Evolutionary conservation across 768 basidiomycete species (phyloP).

Genomic region (Hirschioporus abietinus): DNA sequence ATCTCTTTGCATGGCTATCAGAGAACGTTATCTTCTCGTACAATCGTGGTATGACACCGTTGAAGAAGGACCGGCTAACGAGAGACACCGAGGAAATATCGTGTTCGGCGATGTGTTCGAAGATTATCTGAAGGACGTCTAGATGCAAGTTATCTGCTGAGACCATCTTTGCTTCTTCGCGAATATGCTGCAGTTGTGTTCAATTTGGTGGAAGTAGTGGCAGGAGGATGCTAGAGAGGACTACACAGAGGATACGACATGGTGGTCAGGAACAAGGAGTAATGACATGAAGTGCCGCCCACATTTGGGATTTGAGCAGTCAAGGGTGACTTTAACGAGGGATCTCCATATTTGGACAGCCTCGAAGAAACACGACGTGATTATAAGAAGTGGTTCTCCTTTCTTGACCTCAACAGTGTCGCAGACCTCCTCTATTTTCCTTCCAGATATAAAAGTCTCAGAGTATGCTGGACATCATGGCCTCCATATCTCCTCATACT

Average conservation of each 20-base stretch:
- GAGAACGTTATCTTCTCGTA: slow-evolving; percentile 56
- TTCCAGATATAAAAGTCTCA: background rate
- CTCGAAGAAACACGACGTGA: background rate
- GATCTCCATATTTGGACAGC: background rate
- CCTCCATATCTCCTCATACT: too few species aligned
- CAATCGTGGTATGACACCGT: slow-evolving; percentile 56
- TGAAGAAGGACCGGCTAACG: slow-evolving; percentile 61
- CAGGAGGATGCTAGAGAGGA: too few species aligned
- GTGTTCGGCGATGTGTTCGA: slow-evolving; percentile 40
- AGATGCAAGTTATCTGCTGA: slow-evolving; percentile 63
- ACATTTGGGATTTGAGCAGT: too few species aligned
- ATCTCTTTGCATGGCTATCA: slow-evolving; percentile 51
- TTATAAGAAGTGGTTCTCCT: background rate
- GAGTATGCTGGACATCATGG: background rate
- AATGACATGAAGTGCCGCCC: too few species aligned
- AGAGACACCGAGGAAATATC: slow-evolving; percentile 59
- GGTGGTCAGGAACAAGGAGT: too few species aligned
- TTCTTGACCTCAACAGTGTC: background rate
- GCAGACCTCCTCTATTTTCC: background rate
- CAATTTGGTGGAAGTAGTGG: too few species aligned
- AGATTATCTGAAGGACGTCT: slow-evolving; percentile 71
- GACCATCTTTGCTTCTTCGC: slow-evolving; percentile 37
- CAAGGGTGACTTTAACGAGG: too few species aligned
- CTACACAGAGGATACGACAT: too few species aligned
- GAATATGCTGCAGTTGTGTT: too few species aligned